These are phyloP conservation scores for Cardamine resedifolia DNA, from an alignment of 345 rosid species.

Conservation along the genomic window DNA sequence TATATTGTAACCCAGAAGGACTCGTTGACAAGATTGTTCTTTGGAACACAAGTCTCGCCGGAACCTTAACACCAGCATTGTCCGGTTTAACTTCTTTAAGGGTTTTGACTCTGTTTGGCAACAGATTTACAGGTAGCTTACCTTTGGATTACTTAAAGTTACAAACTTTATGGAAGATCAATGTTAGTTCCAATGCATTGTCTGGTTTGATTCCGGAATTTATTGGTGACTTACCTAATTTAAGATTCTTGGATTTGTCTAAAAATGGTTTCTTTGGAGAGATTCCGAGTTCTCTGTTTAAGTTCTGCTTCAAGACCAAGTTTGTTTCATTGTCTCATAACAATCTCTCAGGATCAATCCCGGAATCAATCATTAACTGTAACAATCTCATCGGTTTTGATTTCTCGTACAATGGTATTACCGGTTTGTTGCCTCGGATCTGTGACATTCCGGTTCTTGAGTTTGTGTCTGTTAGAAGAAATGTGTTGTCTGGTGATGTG, in stretches of 20 bases:
- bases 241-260: constrained; percentile 91
- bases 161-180: constrained; percentile 81
- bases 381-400: constrained; percentile 73
- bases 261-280: constrained; percentile 63
- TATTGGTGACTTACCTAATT: constrained; percentile 70
- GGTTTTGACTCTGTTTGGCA: constrained; percentile 83
- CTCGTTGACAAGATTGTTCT: constrained; percentile 79
- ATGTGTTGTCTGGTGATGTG: constrained; percentile 63
- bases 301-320: constrained; percentile 69
- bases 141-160: constrained; percentile 67
- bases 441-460: constrained; percentile 61
- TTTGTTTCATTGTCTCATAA: constrained; percentile 77
- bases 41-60: constrained; percentile 83
- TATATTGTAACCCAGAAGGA: constrained; percentile 67
- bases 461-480: constrained; percentile 65
- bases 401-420: constrained; percentile 74
- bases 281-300: constrained; percentile 70
- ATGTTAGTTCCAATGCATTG: constrained; percentile 87
- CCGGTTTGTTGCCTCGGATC: constrained; percentile 55
- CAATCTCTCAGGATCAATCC: constrained; percentile 70
- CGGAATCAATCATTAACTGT: constrained; percentile 68
- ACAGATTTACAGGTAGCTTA: constrained; percentile 73
- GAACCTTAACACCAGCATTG: constrained; percentile 62
- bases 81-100: constrained; percentile 66
- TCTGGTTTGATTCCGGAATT: constrained; percentile 90